Evolutionary conservation across 1,284 basidiomycete genomes (phyloP).

Genomic region (Lentinula novae-zelandiae): DNA sequence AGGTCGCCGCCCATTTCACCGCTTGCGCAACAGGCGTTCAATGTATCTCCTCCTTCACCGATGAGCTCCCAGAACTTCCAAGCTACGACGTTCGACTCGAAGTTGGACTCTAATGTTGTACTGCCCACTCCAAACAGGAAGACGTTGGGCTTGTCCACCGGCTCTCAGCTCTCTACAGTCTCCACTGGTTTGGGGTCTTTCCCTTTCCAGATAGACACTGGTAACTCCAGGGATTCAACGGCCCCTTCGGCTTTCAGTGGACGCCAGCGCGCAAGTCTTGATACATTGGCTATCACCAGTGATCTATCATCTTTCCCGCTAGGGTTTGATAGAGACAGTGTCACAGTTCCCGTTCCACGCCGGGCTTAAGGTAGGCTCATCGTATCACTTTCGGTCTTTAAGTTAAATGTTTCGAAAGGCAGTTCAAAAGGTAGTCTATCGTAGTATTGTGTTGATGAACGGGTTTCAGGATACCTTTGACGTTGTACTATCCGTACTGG

Average conservation of each 20-base stretch:
- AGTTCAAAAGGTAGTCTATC: neutral
- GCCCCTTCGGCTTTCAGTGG: conserved; percentile 36
- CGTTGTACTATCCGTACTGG: conserved; percentile 1
- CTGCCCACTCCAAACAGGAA: conserved; percentile 48
- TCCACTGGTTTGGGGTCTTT: conserved; percentile 75
- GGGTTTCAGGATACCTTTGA: neutral
- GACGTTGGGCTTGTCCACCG: conserved; percentile 63
- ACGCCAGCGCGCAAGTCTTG: conserved; percentile 72
- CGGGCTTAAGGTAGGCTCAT: conserved; percentile 16
- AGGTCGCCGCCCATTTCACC: conserved; percentile 73
- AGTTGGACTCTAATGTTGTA: conserved; percentile 19
- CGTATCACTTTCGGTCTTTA: no score
- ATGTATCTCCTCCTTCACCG: conserved; percentile 27
- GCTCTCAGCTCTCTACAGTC: conserved; percentile 66
- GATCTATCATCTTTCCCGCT: conserved; percentile 79
- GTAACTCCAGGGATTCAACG: conserved; percentile 27
- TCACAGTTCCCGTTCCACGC: conserved; percentile 27
- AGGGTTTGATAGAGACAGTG: conserved; percentile 56
- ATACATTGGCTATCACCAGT: conserved; percentile 75
- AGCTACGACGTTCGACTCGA: conserved; percentile 21
- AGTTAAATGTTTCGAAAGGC: neutral
- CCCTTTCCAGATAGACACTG: conserved; percentile 78
- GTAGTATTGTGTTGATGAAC: neutral
- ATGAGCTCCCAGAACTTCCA: conserved; percentile 33
- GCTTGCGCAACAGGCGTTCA: conserved; percentile 52